phyloP scores from a whole-genome alignment of 768 basidiomycete species.

The Kwoniella dendrophila region DNA sequence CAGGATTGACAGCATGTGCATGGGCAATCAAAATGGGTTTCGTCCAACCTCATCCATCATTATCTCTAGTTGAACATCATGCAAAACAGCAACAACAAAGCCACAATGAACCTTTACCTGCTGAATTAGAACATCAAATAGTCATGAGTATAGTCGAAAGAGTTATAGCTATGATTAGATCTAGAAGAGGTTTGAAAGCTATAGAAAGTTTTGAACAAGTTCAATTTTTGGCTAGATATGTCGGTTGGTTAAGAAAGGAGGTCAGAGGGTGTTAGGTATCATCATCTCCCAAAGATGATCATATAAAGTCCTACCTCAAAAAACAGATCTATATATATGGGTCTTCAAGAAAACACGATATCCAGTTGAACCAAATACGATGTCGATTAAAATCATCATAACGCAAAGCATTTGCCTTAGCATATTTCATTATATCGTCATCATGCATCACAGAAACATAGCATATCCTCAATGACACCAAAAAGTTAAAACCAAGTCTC shows the following conservation, averaged over 20 bases:
- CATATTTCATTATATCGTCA: too few relatives aligned
- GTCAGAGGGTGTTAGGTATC: slow-evolving; percentile 4
- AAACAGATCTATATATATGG: too few relatives aligned
- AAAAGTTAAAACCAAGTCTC: too few relatives aligned
- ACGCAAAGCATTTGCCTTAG: too few relatives aligned
- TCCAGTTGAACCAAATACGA: too few relatives aligned
- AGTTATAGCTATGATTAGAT: slow-evolving; percentile 71
- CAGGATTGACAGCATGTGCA: slow-evolving; percentile 86
- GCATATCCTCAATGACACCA: too few relatives aligned
- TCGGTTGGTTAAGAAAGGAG: slow-evolving; percentile 44
- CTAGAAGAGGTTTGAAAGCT: slow-evolving; percentile 80
- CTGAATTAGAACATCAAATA: slow-evolving; percentile 50
- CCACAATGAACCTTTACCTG: slow-evolving; percentile 15
- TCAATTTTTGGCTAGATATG: slow-evolving; percentile 49
- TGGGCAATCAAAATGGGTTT: slow-evolving; percentile 91
- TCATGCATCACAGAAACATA: too few relatives aligned
- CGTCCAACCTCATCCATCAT: slow-evolving; percentile 66
- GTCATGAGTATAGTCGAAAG: slow-evolving; percentile 70
- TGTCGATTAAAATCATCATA: not conserved
- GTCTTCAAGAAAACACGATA: too few relatives aligned
- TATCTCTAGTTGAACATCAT: slow-evolving; percentile 31
- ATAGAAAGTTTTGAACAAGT: slow-evolving; percentile 95
- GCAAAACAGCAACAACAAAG: slow-evolving; percentile 7
- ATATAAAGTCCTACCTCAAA: too few relatives aligned
- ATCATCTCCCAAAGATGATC: not conserved